Evolutionary conservation across 2,329 filamentous ascomycete species (phyloP), one percentile per base, ranked within the genome.

Genomic region (Beauveria bassiana): DNA sequence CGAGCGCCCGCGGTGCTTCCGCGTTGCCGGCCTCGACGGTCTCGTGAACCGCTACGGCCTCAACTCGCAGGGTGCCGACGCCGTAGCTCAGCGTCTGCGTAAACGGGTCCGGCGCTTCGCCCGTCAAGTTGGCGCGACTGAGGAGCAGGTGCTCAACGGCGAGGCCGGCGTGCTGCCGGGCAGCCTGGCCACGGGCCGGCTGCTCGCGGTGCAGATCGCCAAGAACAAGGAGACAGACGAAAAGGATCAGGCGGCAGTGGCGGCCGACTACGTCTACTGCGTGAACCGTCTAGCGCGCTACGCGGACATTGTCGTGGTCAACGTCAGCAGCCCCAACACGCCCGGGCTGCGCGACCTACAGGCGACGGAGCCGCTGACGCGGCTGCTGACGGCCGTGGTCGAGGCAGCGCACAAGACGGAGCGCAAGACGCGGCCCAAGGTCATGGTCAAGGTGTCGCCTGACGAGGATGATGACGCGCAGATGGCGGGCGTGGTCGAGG

Each of bases 361-460:
- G 75, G 89, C 90, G 2, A 84, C 87, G 0, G 91, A 89, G 66
- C 93, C 93, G 1, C 77, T 99, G 61, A 93, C 91, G 2, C 79
- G 84, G 47, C 88, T 99, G 52, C 78, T 99, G 46, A 84, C 81
- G 10, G 90, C 90, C 1, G 93, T 98, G 0, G 93, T 98, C 1
- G 80, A 85, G 18, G 90, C 93, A 61, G 92, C 92, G 1, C 78
- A 83, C 66, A 79, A 79, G 64, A 82, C 88, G 14, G 80, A 89
- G 31, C 82, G 93, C 66, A 88, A 85, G 71, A 84, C 81, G 1
- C 90, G 88, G 70, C 75, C 75, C 58, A 72, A 70, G 65, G 91
- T 99, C 62, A 96, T 99, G 91, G 95, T 99, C 69, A 99, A 99
- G 79, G 93, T 99, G 22, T 96, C 91, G 63, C 95, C 95, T 0